Conservation (phyloP, 306 rosid species). For the Lagenaria siceraria region DNA sequence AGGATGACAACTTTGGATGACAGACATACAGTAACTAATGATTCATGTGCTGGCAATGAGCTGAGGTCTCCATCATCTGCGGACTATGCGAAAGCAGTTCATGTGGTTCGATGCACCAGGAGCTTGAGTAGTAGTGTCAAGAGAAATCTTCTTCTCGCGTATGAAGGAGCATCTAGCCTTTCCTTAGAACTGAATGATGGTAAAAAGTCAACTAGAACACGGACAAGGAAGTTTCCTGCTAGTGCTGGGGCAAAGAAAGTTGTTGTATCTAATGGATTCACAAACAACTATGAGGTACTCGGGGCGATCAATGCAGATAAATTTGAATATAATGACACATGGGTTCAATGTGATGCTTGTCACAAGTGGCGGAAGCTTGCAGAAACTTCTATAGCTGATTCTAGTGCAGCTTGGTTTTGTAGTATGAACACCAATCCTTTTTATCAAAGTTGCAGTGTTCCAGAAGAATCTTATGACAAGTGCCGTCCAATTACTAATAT, state of each 20-base stretch:
- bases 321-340: constrained; percentile 45
- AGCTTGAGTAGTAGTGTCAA: constrained; percentile 41
- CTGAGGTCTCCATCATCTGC: constrained; percentile 32
- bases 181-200: constrained; percentile 22
- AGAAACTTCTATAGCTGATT: constrained; percentile 38
- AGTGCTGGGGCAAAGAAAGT: constrained; percentile 22
- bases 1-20: constrained; percentile 26
- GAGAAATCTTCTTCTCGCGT: constrained; percentile 34
- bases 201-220: constrained; percentile 16
- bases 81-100: constrained; percentile 25
- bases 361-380: constrained; percentile 82
- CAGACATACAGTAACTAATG: constrained; percentile 13
- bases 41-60: constrained; percentile 27
- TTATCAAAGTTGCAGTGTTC: constrained; percentile 57
- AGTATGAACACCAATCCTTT: constrained; percentile 69
- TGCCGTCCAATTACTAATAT: constrained; percentile 42
- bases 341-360: constrained; percentile 96
- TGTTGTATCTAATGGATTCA: constrained; percentile 24
- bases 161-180: constrained; percentile 32
- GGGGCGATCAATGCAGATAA: constrained; percentile 17
- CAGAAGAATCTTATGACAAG: constrained; percentile 52
- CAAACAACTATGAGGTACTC: constrained; percentile 17
- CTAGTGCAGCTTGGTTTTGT: constrained; percentile 80
- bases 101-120: constrained; percentile 31
- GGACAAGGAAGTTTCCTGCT: constrained; percentile 22